Evolutionary conservation across 2,329 filamentous ascomycete genomes (phyloP).

Genomic region (Colletotrichum cereale): DNA sequence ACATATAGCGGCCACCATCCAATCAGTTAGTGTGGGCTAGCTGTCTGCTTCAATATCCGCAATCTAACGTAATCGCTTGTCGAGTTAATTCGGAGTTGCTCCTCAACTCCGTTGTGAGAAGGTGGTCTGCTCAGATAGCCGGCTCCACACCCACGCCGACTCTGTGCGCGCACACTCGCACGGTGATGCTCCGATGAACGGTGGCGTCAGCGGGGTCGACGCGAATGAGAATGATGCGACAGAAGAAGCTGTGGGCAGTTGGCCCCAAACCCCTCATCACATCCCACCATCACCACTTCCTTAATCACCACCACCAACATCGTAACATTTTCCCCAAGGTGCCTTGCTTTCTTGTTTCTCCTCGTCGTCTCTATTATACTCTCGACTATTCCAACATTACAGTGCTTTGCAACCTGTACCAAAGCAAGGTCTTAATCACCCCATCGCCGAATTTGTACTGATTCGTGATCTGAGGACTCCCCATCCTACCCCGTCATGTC

Average conservation of each 20-base stretch:
- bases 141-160: background rate
- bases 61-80: background rate
- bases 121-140: background rate
- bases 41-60: background rate
- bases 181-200: constrained; percentile 16
- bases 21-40: background rate
- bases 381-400: background rate
- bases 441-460: background rate
- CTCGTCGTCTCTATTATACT: background rate
- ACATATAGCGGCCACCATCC: too few species aligned
- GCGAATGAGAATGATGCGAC: background rate
- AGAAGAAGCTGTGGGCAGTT: background rate
- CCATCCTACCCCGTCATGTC: constrained; percentile 28
- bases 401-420: background rate
- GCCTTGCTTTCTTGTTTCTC: constrained; percentile 3
- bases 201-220: constrained; percentile 18
- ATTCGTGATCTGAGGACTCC: background rate
- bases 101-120: background rate
- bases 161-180: constrained; percentile 17
- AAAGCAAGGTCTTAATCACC: background rate
- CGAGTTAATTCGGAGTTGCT: background rate
- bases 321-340: background rate
- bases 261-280: background rate
- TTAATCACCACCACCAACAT: background rate
- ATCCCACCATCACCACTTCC: background rate